Base-by-base conservation (phyloP, 768 basidiomycete species). In the Calocybe gangraenosa region DNA sequence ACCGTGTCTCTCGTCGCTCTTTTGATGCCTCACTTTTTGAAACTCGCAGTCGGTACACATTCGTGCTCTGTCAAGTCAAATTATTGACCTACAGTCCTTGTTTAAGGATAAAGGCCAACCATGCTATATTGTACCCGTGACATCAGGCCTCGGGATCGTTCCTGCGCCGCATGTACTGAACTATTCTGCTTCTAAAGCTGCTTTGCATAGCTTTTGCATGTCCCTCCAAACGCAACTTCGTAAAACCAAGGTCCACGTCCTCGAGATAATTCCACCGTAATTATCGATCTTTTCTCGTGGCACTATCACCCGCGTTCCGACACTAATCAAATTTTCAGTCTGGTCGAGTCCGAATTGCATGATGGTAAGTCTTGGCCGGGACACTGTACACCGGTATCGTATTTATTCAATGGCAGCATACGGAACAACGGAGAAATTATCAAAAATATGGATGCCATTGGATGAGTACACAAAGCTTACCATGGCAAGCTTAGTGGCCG, bases 311-410 rank as follows among this genome's bases (percentile, higher is more conserved):
- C n/a, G n/a, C 11, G 25, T 28, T 52, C 20, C 19, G 7, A 44
- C 10, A 7, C 13, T 35, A 7, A 5, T 7, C 17, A 35, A 35
- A n/a, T n/a, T n/a, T 15, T 8, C 42, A 80, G 78, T 9, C 65
- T 82, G 7, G 76, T 79, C 7, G 80, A 82, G 59, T 81, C 78
- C 2, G 80, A 82, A 52, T 62, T 82, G 22, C 79, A 83, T 53
- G 79, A 81, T 50, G 66, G 79, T 78, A 52, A 52, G 71, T 55
- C 3, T 30, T 37, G 20, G 21, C 3, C 11, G 11, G 6, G 11
- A 5, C 11, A 28, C 25, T 28, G 11, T 11, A 28, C 6, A 22
- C 14, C n/a, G 20, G 39, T 25, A 6, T 13, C 23, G 3, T 3
- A 21, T 1, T 21, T 31, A 14, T 25, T 35, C 14, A 14, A 25